Conservation (phyloP, 495 filamentous ascomycete genomes). For the Achaetomiella virescens region DNA sequence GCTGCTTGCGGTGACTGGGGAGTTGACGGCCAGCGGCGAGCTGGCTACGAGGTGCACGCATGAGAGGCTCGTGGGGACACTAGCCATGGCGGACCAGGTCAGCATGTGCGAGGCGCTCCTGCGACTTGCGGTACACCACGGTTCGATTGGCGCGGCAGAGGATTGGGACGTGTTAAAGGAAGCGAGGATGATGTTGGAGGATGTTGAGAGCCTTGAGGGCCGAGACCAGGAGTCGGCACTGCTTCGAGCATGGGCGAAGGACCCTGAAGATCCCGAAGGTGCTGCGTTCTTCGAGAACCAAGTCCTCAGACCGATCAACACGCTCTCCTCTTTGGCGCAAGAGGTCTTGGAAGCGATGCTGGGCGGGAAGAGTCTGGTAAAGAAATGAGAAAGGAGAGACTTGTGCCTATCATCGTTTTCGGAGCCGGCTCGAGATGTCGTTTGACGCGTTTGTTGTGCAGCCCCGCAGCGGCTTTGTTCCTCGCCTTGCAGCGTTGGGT, state of each 20-base stretch:
- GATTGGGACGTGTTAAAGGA: constrained; percentile 32
- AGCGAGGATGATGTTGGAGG: constrained; percentile 32
- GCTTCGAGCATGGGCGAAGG: constrained; percentile 31
- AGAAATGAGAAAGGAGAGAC: not conserved
- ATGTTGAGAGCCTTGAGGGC: constrained; percentile 32
- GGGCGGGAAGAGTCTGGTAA: constrained; percentile 2
- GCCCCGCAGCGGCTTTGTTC: not conserved
- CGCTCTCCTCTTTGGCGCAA: constrained; percentile 31
- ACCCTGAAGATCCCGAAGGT: constrained; percentile 28
- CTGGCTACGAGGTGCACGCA: constrained; percentile 15
- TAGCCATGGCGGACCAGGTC: constrained; percentile 32
- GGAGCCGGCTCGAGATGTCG: not conserved
- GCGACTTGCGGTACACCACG: constrained; percentile 29
- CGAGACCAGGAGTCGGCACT: constrained; percentile 31
- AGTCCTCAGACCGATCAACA: constrained; percentile 32
- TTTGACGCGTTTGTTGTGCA: not conserved
- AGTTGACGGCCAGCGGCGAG: constrained; percentile 16
- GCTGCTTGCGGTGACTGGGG: constrained; percentile 29
- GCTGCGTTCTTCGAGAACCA: constrained; percentile 30
- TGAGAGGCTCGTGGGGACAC: constrained; percentile 21
- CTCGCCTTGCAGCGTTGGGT: not conserved
- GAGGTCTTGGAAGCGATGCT: constrained; percentile 34
- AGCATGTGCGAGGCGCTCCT: constrained; percentile 39
- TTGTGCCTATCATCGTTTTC: not conserved
- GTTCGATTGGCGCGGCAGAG: constrained; percentile 24